Evolutionary conservation across 78 protist species (phyloP).

Genomic region (Cyanophora paradoxa): DNA sequence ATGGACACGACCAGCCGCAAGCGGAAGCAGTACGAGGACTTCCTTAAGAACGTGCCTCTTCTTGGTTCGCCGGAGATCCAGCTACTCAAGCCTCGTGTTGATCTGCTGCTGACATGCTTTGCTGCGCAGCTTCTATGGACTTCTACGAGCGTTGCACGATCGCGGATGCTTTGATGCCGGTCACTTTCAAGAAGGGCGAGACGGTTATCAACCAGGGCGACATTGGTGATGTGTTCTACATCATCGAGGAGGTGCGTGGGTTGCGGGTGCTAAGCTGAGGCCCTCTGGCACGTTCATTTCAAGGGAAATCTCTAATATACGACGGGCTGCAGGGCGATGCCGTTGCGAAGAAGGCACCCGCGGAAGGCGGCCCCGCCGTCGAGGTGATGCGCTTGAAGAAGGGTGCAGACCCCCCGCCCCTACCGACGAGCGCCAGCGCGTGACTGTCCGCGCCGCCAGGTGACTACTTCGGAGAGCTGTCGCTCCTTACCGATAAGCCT

Average conservation of each 20-base stretch:
- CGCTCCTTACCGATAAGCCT: conserved; percentile 57
- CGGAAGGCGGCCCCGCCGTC: not conserved
- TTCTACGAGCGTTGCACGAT: conserved; percentile 57
- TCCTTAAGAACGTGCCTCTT: conserved; percentile 67
- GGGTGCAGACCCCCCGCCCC: no score
- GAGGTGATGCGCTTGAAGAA: not conserved
- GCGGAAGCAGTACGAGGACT: conserved; percentile 69
- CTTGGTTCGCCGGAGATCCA: conserved; percentile 12
- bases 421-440: no score
- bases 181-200: conserved; percentile 42
- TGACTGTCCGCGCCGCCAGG: no score
- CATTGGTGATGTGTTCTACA: conserved; percentile 15
- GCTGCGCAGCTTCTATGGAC: conserved; percentile 24
- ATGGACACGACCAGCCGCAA: conserved; percentile 63
- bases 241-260: conserved; percentile 1
- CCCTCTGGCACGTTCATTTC: not conserved
- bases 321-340: not conserved
- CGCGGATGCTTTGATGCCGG: conserved; percentile 68
- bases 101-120: not conserved
- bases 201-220: conserved; percentile 20
- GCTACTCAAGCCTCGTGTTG: not conserved
- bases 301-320: not conserved
- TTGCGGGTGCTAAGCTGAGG: not conserved
- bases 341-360: not conserved
- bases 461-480: conserved; percentile 59